These are phyloP conservation scores for Strigomonas galati DNA, from an alignment of 208 protist genomes.

Conservation along the genomic window DNA sequence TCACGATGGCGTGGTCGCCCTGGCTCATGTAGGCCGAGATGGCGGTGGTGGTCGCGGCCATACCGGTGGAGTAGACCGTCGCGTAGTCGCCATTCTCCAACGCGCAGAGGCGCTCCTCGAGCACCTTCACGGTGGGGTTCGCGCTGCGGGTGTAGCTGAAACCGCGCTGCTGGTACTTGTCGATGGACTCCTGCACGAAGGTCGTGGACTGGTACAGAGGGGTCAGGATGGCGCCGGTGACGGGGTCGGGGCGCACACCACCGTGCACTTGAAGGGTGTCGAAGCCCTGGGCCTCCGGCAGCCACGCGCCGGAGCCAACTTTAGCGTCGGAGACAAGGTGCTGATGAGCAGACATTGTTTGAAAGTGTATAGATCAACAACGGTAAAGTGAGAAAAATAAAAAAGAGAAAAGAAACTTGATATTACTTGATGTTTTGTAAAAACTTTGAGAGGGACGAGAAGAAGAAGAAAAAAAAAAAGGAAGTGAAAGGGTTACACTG, in stretches of 20 bases:
- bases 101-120: conserved; percentile 88
- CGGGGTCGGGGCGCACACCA: conserved; percentile 76
- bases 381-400: too few relatives aligned
- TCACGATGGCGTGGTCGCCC: conserved; percentile 90
- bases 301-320: conserved; percentile 73
- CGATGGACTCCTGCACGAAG: conserved; percentile 89
- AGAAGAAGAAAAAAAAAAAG: conserved; percentile 21
- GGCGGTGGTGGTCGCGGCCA: conserved; percentile 87
- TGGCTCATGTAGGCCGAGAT: conserved; percentile 89
- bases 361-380: too few relatives aligned
- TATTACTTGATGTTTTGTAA: too few relatives aligned
- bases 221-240: conserved; percentile 86
- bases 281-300: conserved; percentile 61
- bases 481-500: conserved; percentile 26
- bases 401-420: too few relatives aligned
- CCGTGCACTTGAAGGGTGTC: conserved; percentile 82
- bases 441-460: too few relatives aligned
- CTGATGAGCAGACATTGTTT: conserved; percentile 20
- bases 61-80: conserved; percentile 84
- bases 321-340: conserved; percentile 68
- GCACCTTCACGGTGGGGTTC: conserved; percentile 93
- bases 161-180: conserved; percentile 70
- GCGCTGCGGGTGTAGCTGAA: conserved; percentile 92
- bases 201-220: conserved; percentile 87
- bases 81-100: conserved; percentile 91